phyloP scores from a whole-genome alignment of 768 basidiomycete species.

The Leccinum fibrillosum region DNA sequence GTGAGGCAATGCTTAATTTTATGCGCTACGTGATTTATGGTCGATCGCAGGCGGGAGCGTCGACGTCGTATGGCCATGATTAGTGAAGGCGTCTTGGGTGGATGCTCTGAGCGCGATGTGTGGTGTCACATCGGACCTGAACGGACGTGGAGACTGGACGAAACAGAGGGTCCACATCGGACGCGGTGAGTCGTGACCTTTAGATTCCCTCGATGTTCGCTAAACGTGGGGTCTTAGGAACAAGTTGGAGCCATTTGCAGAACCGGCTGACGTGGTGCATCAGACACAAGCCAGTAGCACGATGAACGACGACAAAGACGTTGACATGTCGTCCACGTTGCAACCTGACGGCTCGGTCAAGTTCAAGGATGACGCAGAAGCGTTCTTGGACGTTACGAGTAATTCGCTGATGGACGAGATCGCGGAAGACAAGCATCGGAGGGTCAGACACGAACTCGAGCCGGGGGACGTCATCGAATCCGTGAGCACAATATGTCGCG shows the following conservation, averaged over 20 bases:
- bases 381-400: conserved; percentile 14
- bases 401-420: conserved; percentile 70
- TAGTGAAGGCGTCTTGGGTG: conserved; percentile 56
- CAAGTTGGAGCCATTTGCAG: conserved; percentile 66
- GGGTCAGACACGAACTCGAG: conserved; percentile 83
- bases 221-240: conserved; percentile 45
- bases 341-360: conserved; percentile 14
- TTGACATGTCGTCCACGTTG: conserved; percentile 44
- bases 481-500: conserved; percentile 79
- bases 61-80: conserved; percentile 63
- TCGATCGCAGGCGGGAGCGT: conserved; percentile 60
- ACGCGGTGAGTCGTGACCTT: conserved; percentile 53
- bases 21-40: neutral
- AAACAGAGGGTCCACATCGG: conserved; percentile 88
- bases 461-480: conserved; percentile 89
- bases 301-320: conserved; percentile 39
- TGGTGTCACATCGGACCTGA: conserved; percentile 61
- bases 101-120: conserved; percentile 76
- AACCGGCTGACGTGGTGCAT: conserved; percentile 37
- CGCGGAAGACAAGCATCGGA: conserved; percentile 82
- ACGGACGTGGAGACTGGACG: conserved; percentile 76
- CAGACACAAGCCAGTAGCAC: conserved; percentile 26
- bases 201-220: neutral
- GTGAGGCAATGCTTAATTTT: conserved; percentile 34
- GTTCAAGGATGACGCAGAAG: conserved; percentile 10